Evolutionary conservation across 768 basidiomycete species (phyloP), one percentile per base, ranked within the genome.

Genomic region (Podaxis mareebaensis): DNA sequence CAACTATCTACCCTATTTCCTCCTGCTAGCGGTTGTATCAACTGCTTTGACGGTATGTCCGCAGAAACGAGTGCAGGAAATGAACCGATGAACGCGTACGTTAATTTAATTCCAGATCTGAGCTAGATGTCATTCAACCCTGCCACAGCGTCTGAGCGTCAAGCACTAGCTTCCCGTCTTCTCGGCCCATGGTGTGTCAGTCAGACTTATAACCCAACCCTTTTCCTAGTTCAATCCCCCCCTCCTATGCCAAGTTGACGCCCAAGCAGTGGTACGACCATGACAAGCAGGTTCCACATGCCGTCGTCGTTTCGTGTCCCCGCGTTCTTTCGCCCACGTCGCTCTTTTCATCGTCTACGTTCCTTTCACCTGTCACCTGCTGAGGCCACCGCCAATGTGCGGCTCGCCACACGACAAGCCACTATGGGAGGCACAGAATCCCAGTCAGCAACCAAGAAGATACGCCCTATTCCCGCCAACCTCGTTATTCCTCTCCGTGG

Each of bases 291-390:
- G 52, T 65, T 28, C 53, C 69, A 70, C 12, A 51, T 63, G 44
- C 60, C 53, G 74, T 68, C 70, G 44, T 69, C 72, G 55, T 72
- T 75, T 67, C 69, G 71, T 46, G 64, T 73, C 55, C 72, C 72
- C 67, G 20, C 74, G 22, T 65, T 74, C 65, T 66, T 76, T 66
- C 67, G 67, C 53, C 70, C 71, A 48, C 75, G 71, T 65, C 75
- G 72, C 66, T 75, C 79, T 57, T 76, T 79, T 67, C 69, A 70
- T 58, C 72, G 72, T 60, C 75, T 83, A 69, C 73, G 81, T 69
- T 79, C 79, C 67, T 75, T 84, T 72, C 73, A 82, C 71, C 70
- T 79, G n/a, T 69, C 75, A 48, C 73, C 77, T 56, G 61, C 59
- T 20, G 69, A 70, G 40, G 67, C 68, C 13, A 53, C 39, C 40